phyloP scores from a whole-genome alignment of 1,139 yeast species.

The Magnusiomyces ingens region DNA sequence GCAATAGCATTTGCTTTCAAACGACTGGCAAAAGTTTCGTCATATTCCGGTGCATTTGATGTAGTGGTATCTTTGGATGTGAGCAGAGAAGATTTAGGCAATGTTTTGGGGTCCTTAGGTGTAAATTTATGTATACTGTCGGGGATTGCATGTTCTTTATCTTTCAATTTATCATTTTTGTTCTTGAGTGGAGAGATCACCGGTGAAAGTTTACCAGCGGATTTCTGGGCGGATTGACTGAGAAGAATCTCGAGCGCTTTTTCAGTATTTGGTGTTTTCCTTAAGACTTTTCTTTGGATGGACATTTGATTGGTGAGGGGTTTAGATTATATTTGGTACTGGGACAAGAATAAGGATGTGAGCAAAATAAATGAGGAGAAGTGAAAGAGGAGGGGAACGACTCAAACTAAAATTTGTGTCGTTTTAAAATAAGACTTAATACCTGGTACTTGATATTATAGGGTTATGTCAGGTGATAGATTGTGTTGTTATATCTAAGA shows the following conservation, averaged over 20 bases:
- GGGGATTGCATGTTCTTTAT: not conserved
- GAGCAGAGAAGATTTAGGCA: not conserved
- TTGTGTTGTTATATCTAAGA: too few relatives aligned
- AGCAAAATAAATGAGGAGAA: too few relatives aligned
- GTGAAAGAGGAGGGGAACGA: too few relatives aligned
- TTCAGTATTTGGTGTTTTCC: slow-evolving; percentile 4
- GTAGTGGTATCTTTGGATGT: not conserved
- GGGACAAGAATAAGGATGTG: too few relatives aligned
- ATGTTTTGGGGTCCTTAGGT: not conserved
- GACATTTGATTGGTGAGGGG: not conserved
- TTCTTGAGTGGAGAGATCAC: too few relatives aligned
- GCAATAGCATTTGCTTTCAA: slow-evolving; percentile 26
- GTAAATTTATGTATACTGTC: not conserved
- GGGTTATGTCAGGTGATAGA: too few relatives aligned
- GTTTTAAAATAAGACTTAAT: too few relatives aligned
- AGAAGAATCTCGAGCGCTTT: not conserved
- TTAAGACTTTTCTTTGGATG: slow-evolving; percentile 2
- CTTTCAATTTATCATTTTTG: too few relatives aligned
- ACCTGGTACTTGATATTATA: too few relatives aligned
- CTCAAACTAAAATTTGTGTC: too few relatives aligned
- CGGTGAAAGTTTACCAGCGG: not conserved
- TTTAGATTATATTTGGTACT: too few relatives aligned
- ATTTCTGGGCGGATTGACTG: not conserved
- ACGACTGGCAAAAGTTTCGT: slow-evolving; percentile 4
- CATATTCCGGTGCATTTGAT: not conserved